phyloP scores from a whole-genome alignment of 2,329 filamentous ascomycete species.

The Nigrograna mackinnonii region DNA sequence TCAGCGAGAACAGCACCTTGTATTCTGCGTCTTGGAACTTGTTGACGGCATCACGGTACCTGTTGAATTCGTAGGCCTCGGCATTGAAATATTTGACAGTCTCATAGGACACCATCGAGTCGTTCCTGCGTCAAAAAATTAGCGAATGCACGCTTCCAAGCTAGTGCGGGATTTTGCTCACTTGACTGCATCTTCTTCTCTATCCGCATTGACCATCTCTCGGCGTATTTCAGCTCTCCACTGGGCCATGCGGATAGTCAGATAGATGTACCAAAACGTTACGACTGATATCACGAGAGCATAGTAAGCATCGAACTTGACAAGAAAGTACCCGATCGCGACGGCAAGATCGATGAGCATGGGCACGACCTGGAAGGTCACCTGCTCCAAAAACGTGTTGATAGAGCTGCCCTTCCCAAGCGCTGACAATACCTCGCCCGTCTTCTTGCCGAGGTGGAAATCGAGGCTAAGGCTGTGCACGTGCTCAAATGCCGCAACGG shows the following conservation, averaged over 20 bases:
- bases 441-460: slow-evolving; percentile 95
- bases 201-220: slow-evolving; percentile 91
- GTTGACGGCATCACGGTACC: slow-evolving; percentile 60
- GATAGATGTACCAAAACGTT: slow-evolving; percentile 94
- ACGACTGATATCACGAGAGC: slow-evolving; percentile 87
- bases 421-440: slow-evolving; percentile 92
- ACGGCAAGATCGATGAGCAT: slow-evolving; percentile 91
- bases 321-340: slow-evolving; percentile 79
- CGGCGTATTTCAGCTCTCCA: slow-evolving; percentile 89
- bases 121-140: slow-evolving; percentile 73
- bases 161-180: slow-evolving; percentile 38
- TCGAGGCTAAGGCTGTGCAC: slow-evolving; percentile 94
- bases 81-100: slow-evolving; percentile 70
- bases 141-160: neutral
- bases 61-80: slow-evolving; percentile 60
- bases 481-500: slow-evolving; percentile 94
- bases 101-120: slow-evolving; percentile 98
- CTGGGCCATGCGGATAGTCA: slow-evolving; percentile 94
- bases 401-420: slow-evolving; percentile 95
- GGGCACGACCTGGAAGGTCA: slow-evolving; percentile 93
- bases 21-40: slow-evolving; percentile 63
- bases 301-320: slow-evolving; percentile 84
- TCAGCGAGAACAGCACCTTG: slow-evolving; percentile 59
- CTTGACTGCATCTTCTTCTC: slow-evolving; percentile 96
- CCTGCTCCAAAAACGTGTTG: slow-evolving; percentile 93